Base-by-base conservation (phyloP, 2,329 filamentous ascomycete species). In the Epichloe gansuensis region DNA sequence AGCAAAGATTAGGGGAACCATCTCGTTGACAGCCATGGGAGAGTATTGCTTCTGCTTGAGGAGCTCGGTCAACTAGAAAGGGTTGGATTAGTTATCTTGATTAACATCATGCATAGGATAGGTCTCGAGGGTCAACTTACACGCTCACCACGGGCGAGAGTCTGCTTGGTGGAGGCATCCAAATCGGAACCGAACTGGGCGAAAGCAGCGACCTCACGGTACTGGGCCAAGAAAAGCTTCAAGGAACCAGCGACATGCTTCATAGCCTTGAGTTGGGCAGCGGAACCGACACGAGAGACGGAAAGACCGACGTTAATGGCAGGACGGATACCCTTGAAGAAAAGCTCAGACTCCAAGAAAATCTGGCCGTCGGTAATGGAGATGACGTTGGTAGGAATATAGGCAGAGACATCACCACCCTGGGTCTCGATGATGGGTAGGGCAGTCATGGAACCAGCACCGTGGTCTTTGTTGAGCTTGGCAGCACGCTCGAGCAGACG, bases 231-330 rank as follows among this genome's bases (percentile, higher is more conserved):
- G 89, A 97, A 98, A 66, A 98, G 89, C 85, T 98, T 98, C 70
- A 98, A 81, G 64, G 91, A 97, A 83, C 93, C 93, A 68, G 93
- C 93, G 66, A 98, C 93, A 82, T 98, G 93, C 85, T 98, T 98
- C 93, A 98, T 98, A 77, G 93, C 90, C 88, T 97, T 98, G 74
- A 97, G 83, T 83, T 98, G 93, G 71, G 93, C 93, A 72, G 93
- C 89, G 69, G 93, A 98, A 73, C 93, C 93, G 85, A 98, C 93
- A 88, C 93, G 93, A 64, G 93, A 98, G 66, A 98, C 93, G 67
- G 93, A 98, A 65, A 98, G 88, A 93, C 93, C 93, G 87, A 98
- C 93, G 84, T 98, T 98, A 75, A 98, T 98, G 78, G 93, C 93
- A 66, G 93, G 93, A 70, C 93, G 91, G 75, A 98, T 78, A 94